These are phyloP conservation scores for Holtermanniella nyarrowii DNA, from an alignment of 768 basidiomycete genomes.

Conservation along the genomic window DNA sequence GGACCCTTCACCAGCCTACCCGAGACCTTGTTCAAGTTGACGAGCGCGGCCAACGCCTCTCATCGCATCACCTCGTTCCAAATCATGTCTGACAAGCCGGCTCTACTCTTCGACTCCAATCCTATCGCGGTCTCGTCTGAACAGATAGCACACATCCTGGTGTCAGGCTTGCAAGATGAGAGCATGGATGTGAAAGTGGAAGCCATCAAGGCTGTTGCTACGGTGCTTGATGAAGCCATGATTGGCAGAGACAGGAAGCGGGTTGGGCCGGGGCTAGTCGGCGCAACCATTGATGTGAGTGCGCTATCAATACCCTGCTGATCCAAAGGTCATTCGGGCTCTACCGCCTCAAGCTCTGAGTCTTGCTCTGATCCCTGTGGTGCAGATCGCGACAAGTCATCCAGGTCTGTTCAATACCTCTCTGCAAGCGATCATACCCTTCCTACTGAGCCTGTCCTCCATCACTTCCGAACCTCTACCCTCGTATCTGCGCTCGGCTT, in stretches of 20 bases:
- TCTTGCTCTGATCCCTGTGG: constrained; percentile 20
- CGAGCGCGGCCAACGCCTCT: constrained; percentile 20
- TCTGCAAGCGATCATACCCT: constrained; percentile 10
- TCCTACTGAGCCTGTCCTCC: constrained; percentile 15
- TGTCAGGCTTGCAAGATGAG: constrained; percentile 27
- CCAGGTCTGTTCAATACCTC: constrained; percentile 17
- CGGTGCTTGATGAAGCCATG: constrained; percentile 22
- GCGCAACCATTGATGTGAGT: constrained; percentile 22
- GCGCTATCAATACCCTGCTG: neutral
- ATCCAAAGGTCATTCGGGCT: constrained; percentile 11
- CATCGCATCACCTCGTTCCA: constrained; percentile 33
- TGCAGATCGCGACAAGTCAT: constrained; percentile 26
- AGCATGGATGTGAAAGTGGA: constrained; percentile 31
- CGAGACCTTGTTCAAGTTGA: constrained; percentile 25
- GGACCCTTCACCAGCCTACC: constrained; percentile 26
- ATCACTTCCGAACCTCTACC: constrained; percentile 9
- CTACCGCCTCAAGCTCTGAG: constrained; percentile 16
- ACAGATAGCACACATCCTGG: constrained; percentile 24
- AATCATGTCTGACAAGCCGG: constrained; percentile 21
- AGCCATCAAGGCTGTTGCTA: constrained; percentile 26
- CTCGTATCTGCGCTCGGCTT: constrained; percentile 12
- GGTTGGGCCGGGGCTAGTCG: constrained; percentile 16
- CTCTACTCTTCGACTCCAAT: constrained; percentile 24
- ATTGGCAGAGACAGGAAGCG: constrained; percentile 20
- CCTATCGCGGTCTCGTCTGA: constrained; percentile 17